phyloP scores from a whole-genome alignment of 2,329 filamentous ascomycete species.

The Cladosporium sp. region DNA sequence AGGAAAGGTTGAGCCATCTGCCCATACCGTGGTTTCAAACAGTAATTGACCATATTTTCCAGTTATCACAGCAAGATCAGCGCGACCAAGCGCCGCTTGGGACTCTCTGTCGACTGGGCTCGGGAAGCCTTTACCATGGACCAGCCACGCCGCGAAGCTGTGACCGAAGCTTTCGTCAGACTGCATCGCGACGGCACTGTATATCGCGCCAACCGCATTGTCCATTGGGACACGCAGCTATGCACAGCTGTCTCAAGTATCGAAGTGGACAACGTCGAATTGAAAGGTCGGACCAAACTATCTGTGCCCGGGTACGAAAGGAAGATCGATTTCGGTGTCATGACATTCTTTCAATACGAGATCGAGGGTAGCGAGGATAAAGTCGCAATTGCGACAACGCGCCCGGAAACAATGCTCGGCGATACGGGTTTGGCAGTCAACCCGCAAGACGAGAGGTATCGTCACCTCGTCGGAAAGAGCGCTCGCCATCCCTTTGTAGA shows the following conservation, averaged over 20 bases:
- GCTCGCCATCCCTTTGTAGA: slow-evolving; percentile 83
- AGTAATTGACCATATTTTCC: neutral
- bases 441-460: slow-evolving; percentile 81
- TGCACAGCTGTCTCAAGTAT: slow-evolving; percentile 88
- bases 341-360: slow-evolving; percentile 86
- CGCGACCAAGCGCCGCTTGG: slow-evolving; percentile 76
- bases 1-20: slow-evolving; percentile 59
- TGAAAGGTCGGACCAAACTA: slow-evolving; percentile 72
- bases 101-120: slow-evolving; percentile 89
- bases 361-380: slow-evolving; percentile 79
- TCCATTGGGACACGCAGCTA: slow-evolving; percentile 84
- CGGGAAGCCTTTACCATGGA: slow-evolving; percentile 97
- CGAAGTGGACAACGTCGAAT: slow-evolving; percentile 70
- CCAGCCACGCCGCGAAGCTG: slow-evolving; percentile 75
- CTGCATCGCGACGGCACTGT: slow-evolving; percentile 92
- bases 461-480: slow-evolving; percentile 81
- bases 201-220: slow-evolving; percentile 86
- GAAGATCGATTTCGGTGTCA: slow-evolving; percentile 92
- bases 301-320: slow-evolving; percentile 91
- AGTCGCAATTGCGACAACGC: slow-evolving; percentile 89
- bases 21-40: slow-evolving; percentile 49
- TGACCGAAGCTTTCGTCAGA: slow-evolving; percentile 83
- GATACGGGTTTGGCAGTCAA: slow-evolving; percentile 93
- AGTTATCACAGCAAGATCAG: slow-evolving; percentile 75
- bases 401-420: slow-evolving; percentile 92